Percentiles rank a stretch among this genome's conserved stretches.
Evolutionary conservation across 2,329 filamentous ascomycete genomes (phyloP).

Genomic region (Phialemoniopsis sp.): DNA sequence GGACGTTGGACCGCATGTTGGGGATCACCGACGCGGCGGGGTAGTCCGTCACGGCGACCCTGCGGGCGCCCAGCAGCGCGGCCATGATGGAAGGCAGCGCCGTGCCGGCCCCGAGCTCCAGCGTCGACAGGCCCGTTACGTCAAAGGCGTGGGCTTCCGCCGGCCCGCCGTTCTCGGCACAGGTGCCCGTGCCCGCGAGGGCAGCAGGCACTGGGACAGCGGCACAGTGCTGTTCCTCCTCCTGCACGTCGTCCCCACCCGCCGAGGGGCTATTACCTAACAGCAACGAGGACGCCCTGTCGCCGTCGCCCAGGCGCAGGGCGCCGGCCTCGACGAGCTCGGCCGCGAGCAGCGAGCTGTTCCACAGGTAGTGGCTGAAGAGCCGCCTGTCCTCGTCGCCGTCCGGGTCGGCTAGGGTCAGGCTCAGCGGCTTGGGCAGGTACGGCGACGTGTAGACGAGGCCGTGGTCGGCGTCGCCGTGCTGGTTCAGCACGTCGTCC

Average conservation of each 20-base stretch:
- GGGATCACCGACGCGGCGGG: constrained; percentile 55
- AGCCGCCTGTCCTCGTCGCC: constrained; percentile 51
- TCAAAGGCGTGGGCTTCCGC: constrained; percentile 27
- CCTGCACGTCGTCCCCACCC: no score
- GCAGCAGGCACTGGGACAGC: no score
- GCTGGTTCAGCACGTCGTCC: constrained; percentile 62
- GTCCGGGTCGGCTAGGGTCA: constrained; percentile 42
- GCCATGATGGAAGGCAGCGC: constrained; percentile 48
- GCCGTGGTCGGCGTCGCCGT: constrained; percentile 56
- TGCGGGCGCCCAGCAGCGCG: constrained; percentile 37
- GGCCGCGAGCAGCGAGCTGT: constrained; percentile 53
- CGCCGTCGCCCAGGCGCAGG: constrained; percentile 17
- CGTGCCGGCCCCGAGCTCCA: constrained; percentile 67
- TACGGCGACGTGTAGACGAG: constrained; percentile 56
- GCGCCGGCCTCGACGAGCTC: constrained; percentile 50
- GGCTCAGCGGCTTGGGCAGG: constrained; percentile 36
- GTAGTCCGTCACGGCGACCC: constrained; percentile 64
- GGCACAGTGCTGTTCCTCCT: neutral
- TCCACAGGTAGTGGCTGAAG: constrained; percentile 74
- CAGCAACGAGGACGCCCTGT: no score
- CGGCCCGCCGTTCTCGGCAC: neutral
- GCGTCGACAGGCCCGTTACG: constrained; percentile 44
- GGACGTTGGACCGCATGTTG: constrained; percentile 55
- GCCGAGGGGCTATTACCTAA: no score
- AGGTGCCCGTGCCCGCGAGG: no score